Conservation (phyloP, 352 stramenopile genomes). For the Pythium aristosporum region DNA sequence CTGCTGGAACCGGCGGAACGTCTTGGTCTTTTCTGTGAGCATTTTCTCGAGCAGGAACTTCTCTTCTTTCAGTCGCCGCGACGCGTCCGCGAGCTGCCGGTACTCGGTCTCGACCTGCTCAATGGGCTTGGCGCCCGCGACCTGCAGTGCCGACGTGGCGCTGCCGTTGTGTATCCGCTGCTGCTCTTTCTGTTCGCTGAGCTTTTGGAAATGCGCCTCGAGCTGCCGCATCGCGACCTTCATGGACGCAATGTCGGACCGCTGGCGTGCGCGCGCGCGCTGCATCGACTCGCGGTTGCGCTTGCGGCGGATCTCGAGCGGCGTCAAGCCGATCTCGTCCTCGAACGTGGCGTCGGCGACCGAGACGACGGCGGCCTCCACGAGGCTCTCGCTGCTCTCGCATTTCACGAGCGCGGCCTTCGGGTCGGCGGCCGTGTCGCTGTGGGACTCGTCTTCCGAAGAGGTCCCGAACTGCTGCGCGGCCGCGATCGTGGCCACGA, state of each 20-base stretch:
- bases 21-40: slow-evolving; percentile 52
- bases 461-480: slow-evolving; percentile 14
- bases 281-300: slow-evolving; percentile 36
- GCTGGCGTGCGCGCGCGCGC: slow-evolving; percentile 25
- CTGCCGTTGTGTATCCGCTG: slow-evolving; percentile 11
- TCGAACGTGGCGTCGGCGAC: background rate
- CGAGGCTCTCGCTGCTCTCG: background rate
- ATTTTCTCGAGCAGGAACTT: slow-evolving; percentile 56
- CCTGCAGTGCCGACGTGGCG: background rate
- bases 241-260: slow-evolving; percentile 27
- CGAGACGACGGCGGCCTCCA: background rate
- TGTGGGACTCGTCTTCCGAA: slow-evolving; percentile 15
- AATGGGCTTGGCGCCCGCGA: background rate
- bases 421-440: background rate
- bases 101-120: slow-evolving; percentile 43
- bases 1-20: slow-evolving; percentile 40
- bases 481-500: slow-evolving; percentile 18
- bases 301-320: slow-evolving; percentile 33
- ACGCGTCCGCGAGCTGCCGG: slow-evolving; percentile 49
- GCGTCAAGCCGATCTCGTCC: slow-evolving; percentile 22
- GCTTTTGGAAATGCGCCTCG: slow-evolving; percentile 21
- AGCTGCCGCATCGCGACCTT: slow-evolving; percentile 22
- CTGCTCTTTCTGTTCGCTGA: slow-evolving; percentile 22
- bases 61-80: slow-evolving; percentile 55
- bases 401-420: background rate